phyloP scores from a whole-genome alignment of 352 stramenopile genomes.

The Phytophthora agathidicida region DNA sequence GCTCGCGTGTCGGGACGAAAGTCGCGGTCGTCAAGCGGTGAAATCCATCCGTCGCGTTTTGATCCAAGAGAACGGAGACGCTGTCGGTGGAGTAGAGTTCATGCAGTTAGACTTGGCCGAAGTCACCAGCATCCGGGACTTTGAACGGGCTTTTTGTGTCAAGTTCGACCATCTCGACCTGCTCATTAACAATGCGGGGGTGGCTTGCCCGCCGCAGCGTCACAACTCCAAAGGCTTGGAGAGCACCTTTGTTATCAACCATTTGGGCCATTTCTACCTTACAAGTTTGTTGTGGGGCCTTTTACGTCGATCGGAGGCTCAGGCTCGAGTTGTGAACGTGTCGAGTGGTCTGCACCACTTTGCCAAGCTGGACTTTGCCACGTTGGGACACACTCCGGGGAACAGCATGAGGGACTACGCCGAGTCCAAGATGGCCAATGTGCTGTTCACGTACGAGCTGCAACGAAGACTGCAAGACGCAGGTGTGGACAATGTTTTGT shows the following conservation, averaged over 20 bases:
- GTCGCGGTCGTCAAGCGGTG: slow-evolving; percentile 29
- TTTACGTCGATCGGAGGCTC: slow-evolving; percentile 22
- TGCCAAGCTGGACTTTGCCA: slow-evolving; percentile 39
- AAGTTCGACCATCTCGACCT: slow-evolving; percentile 55
- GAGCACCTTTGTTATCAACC: slow-evolving; percentile 55
- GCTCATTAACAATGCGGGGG: slow-evolving; percentile 75
- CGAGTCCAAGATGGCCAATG: slow-evolving; percentile 53
- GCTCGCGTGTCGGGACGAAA: slow-evolving; percentile 68
- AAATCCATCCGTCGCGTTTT: slow-evolving; percentile 29
- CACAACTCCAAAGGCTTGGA: slow-evolving; percentile 38
- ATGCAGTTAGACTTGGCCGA: slow-evolving; percentile 58
- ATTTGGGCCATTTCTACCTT: slow-evolving; percentile 59
- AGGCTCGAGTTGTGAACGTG: slow-evolving; percentile 48
- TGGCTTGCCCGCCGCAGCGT: slow-evolving; percentile 30
- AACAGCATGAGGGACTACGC: slow-evolving; percentile 38
- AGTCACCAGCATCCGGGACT: slow-evolving; percentile 49
- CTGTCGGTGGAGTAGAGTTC: slow-evolving; percentile 38
- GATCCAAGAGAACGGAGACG: not conserved
- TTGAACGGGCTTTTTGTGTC: slow-evolving; percentile 41
- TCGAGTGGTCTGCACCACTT: slow-evolving; percentile 43
- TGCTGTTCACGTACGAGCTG: slow-evolving; percentile 62
- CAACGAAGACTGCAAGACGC: slow-evolving; percentile 37
- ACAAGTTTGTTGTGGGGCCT: slow-evolving; percentile 47
- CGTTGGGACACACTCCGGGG: slow-evolving; percentile 28
- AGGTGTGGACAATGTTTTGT: slow-evolving; percentile 36